These are phyloP conservation scores for Rhodotorula paludigena DNA, from an alignment of 768 basidiomycete species.

Conservation along the genomic window DNA sequence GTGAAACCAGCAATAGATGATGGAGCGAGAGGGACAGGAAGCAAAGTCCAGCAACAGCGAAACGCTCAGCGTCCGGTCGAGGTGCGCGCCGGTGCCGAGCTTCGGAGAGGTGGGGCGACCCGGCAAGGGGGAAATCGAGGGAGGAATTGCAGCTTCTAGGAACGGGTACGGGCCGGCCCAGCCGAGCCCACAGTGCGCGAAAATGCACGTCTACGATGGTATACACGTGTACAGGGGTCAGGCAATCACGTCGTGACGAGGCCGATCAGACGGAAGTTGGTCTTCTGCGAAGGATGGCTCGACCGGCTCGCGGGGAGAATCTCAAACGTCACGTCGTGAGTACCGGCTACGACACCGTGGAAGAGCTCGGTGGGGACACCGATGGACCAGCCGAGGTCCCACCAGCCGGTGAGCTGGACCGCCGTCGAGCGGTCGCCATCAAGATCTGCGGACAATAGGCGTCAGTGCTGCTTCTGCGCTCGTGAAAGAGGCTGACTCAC, in stretches of 20 bases:
- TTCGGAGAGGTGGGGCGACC: too few species aligned
- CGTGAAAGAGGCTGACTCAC: slow-evolving; percentile 3
- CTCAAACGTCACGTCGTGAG: slow-evolving; percentile 32
- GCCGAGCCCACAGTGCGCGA: too few species aligned
- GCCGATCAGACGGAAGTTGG: slow-evolving; percentile 29
- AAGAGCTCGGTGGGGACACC: slow-evolving; percentile 34
- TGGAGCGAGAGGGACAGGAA: too few species aligned
- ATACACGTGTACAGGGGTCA: too few species aligned
- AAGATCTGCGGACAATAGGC: slow-evolving; percentile 4
- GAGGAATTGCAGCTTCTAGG: too few species aligned
- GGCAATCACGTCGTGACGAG: slow-evolving; percentile 15
- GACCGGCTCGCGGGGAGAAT: slow-evolving; percentile 9
- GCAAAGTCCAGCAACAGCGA: too few species aligned
- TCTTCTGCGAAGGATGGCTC: slow-evolving; percentile 23
- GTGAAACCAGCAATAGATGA: too few species aligned
- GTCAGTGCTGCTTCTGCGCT: neutral
- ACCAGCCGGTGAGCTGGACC: slow-evolving; percentile 25
- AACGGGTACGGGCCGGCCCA: too few species aligned
- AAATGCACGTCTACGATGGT: too few species aligned
- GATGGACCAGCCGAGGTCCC: slow-evolving; percentile 33
- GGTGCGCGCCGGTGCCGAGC: too few species aligned
- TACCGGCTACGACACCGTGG: slow-evolving; percentile 1
- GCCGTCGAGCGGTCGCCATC: slow-evolving; percentile 14
- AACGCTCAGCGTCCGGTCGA: too few species aligned
- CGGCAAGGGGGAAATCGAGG: too few species aligned